These are phyloP conservation scores for Monilinia aucupariae DNA, from an alignment of 2,329 filamentous ascomycete genomes.

Conservation along the genomic window DNA sequence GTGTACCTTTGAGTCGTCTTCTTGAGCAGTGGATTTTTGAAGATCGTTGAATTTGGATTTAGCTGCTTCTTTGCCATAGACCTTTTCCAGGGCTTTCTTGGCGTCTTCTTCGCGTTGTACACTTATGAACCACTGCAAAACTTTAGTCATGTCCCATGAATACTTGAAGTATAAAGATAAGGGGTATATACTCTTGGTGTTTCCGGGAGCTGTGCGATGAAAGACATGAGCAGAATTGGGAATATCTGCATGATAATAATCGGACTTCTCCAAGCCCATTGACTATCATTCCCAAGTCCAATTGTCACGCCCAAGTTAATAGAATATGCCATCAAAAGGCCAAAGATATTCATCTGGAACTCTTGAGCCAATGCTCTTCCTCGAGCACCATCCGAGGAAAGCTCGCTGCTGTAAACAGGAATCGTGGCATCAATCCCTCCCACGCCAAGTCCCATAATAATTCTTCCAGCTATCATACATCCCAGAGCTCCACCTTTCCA, in stretches of 20 bases:
- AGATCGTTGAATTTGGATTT: conserved; percentile 47
- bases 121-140: conserved; percentile 46
- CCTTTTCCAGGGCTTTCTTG: conserved; percentile 41
- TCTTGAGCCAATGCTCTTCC: conserved; percentile 56
- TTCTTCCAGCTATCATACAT: conserved; percentile 34
- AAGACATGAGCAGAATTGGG: conserved; percentile 47
- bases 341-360: conserved; percentile 60
- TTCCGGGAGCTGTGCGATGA: conserved; percentile 51
- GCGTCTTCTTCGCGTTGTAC: conserved; percentile 47
- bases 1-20: conserved; percentile 40
- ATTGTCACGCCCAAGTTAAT: conserved; percentile 53
- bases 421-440: conserved; percentile 58
- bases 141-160: background rate
- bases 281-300: conserved; percentile 47
- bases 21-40: conserved; percentile 45
- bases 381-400: conserved; percentile 50
- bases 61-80: conserved; percentile 47
- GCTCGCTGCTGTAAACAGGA: conserved; percentile 53
- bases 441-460: conserved; percentile 51
- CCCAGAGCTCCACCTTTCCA: conserved; percentile 46
- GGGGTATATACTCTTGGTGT: conserved; percentile 40
- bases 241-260: conserved; percentile 58
- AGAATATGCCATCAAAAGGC: conserved; percentile 54
- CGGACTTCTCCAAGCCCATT: conserved; percentile 58
- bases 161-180: background rate